Evolutionary conservation across 495 filamentous ascomycete genomes (phyloP).

Genomic region (Trichoderma erinaceum): DNA sequence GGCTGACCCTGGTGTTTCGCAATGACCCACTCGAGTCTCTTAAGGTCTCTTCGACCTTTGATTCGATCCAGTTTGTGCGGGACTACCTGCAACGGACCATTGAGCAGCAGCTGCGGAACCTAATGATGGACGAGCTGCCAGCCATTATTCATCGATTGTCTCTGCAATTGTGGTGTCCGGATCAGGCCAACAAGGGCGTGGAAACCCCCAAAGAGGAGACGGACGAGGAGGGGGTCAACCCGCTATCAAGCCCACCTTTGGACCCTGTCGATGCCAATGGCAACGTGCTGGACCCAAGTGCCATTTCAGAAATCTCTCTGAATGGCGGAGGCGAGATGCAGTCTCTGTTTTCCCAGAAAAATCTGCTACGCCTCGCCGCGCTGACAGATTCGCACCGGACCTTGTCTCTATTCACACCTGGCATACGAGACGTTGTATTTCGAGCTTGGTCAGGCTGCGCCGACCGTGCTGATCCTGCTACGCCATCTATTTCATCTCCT

Average conservation of each 20-base stretch:
- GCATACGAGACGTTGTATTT: constrained; percentile 77
- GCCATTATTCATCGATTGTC: constrained; percentile 94
- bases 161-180: constrained; percentile 80
- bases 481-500: constrained; percentile 49
- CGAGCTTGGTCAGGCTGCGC: constrained; percentile 83
- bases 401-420: constrained; percentile 78
- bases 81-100: constrained; percentile 97
- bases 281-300: constrained; percentile 64
- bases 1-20: constrained; percentile 90
- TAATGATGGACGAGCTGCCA: constrained; percentile 97
- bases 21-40: constrained; percentile 97
- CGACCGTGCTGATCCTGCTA: constrained; percentile 57
- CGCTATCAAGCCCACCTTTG: constrained; percentile 69
- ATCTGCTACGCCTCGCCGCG: constrained; percentile 67
- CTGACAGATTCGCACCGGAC: constrained; percentile 80
- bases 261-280: constrained; percentile 71
- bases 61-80: constrained; percentile 95
- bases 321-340: constrained; percentile 71
- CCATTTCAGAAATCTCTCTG: constrained; percentile 68
- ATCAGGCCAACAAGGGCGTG: constrained; percentile 59
- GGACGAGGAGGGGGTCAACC: constrained; percentile 58
- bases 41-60: constrained; percentile 97
- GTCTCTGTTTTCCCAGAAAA: constrained; percentile 86
- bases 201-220: constrained; percentile 29
- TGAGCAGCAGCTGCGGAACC: constrained; percentile 80